phyloP scores from a whole-genome alignment of 2,329 filamentous ascomycete genomes.

The Trichoderma lentiforme region DNA sequence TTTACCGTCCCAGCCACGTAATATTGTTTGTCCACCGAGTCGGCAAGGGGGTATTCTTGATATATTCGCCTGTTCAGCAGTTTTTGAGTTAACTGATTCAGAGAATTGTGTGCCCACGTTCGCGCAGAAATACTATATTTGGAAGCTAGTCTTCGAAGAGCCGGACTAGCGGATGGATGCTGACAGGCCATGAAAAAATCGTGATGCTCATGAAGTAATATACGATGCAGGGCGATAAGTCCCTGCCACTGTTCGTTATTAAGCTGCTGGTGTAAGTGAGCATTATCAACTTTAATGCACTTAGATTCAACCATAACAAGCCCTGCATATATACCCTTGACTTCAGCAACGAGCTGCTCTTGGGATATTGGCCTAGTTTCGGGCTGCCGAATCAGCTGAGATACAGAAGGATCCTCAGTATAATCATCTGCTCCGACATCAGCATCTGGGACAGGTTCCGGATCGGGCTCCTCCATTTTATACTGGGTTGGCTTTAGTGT shows the following conservation, averaged over 20 bases:
- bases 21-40: no score
- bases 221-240: neutral
- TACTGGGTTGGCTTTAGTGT: no score
- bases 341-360: neutral
- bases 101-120: no score
- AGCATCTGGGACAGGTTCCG: no score
- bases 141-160: neutral
- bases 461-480: neutral
- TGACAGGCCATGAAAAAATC: neutral
- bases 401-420: neutral
- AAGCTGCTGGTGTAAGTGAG: neutral
- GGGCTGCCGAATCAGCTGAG: neutral
- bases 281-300: neutral
- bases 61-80: no score
- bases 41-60: no score
- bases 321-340: fast-evolving
- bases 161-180: neutral
- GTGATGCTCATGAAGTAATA: neutral
- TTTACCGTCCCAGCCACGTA: no score
- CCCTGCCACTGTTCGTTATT: no score
- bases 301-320: fast-evolving
- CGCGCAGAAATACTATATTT: no score
- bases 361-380: neutral
- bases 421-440: neutral
- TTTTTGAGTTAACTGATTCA: no score